phyloP scores from a whole-genome alignment of 1,139 yeast genomes.

The Yamadazyma oceani region DNA sequence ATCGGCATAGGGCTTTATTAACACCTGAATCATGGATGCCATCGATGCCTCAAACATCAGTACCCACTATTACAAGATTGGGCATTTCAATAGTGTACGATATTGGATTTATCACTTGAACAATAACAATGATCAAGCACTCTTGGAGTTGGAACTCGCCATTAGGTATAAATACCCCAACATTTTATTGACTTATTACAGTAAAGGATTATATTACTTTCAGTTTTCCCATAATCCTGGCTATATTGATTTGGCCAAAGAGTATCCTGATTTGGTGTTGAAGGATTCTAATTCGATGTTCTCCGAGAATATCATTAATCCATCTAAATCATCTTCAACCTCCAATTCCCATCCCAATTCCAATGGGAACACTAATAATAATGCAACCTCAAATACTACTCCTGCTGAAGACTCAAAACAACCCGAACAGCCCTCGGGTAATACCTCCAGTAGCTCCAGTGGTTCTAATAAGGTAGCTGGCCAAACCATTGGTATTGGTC shows the following conservation, averaged over 20 bases:
- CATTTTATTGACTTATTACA: slow-evolving; percentile 56
- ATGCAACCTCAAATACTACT: slow-evolving; percentile 7
- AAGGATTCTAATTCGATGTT: slow-evolving; percentile 30
- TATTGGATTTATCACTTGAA: slow-evolving; percentile 25
- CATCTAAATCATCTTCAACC: slow-evolving; percentile 26
- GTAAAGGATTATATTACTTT: slow-evolving; percentile 61
- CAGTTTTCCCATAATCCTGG: slow-evolving; percentile 41
- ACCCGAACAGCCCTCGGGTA: background rate
- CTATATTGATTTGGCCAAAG: slow-evolving; percentile 31
- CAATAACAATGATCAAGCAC: slow-evolving; percentile 33
- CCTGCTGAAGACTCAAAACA: background rate
- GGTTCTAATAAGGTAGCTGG: background rate
- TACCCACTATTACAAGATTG: slow-evolving; percentile 45
- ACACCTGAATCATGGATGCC: slow-evolving; percentile 24
- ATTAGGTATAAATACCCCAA: slow-evolving; percentile 53
- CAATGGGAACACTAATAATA: slow-evolving; percentile 8
- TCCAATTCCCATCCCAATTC: slow-evolving; percentile 6
- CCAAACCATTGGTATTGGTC: slow-evolving; percentile 42
- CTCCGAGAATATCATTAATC: slow-evolving; percentile 20
- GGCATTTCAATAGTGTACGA: slow-evolving; percentile 33
- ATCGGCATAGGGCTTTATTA: no score
- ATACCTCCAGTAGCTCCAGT: background rate
- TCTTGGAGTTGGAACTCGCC: slow-evolving; percentile 60
- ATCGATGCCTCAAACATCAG: slow-evolving; percentile 25
- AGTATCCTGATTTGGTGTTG: slow-evolving; percentile 35